Evolutionary conservation across 192 early-diverging fungal genomes (phyloP), one percentile per base, ranked within the genome.

Genomic region (Dispira simplex): DNA sequence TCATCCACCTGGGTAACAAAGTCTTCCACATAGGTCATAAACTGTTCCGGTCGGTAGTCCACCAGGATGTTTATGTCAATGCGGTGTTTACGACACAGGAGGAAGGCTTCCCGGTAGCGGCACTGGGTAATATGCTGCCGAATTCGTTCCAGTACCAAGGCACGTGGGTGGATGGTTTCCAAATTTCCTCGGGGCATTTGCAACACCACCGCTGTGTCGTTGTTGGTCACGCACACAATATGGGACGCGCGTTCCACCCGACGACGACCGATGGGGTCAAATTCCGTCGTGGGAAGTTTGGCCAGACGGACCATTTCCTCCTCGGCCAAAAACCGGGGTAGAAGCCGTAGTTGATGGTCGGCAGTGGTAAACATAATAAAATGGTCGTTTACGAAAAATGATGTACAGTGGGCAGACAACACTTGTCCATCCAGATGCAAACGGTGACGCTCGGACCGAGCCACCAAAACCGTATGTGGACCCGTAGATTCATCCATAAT

Each of bases 121-220:
- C 75, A 65, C 65, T 49, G 46, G 26, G 86, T 77, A 21, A 95
- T 64, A 10, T 73, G 64, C 21, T 79, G 75, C 3, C 88, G 78
- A 10, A 91, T 83, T 3, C 80, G 70, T 1, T 86, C 78, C 16
- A 97, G 72, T 0, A 96, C 90, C 65, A 98, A 72, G 8, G 93
- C 89, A 6, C 96, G 86, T 2, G 96, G 96, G 16, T 81, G 76
- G 23, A 98, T 79, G 0, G 94, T 97, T 67, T 98, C 96, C 57
- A 97, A 73, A 63, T 98, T 98, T 9, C 96, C 96, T 28, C 96
- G 87, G 13, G 96, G 96, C 96, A 98, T 98, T 75, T 86, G 72
- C 60, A 77, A 70, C 14, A 77, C 68, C 13, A 79, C 65, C 57
- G 78, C 79, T 16, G 83, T 79, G 58, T 80, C 84, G 49, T 68